phyloP scores from a whole-genome alignment of 2,329 filamentous ascomycete genomes.

The Penicillium sclerotigenum region DNA sequence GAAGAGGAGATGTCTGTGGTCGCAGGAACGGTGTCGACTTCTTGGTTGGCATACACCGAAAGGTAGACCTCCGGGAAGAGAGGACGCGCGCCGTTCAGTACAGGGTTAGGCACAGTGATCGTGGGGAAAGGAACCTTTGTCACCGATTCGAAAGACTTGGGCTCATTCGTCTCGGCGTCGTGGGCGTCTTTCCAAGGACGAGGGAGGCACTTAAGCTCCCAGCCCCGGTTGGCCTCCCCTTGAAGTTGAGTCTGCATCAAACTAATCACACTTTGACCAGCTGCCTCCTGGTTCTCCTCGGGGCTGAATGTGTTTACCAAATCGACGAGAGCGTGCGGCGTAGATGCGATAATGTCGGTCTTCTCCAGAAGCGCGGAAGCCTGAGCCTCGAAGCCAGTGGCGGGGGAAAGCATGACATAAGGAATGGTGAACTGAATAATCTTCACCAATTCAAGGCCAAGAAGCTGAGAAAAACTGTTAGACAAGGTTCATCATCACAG shows the following conservation, averaged over 20 bases:
- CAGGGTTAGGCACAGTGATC: constrained; percentile 70
- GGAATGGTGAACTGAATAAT: constrained; percentile 93
- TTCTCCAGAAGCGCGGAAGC: constrained; percentile 81
- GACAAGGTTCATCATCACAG: background rate
- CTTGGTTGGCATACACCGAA: constrained; percentile 85
- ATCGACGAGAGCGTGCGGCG: constrained; percentile 78
- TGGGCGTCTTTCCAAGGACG: constrained; percentile 49
- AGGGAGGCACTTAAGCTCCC: constrained; percentile 67
- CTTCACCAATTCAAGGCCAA: constrained; percentile 84
- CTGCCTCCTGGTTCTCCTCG: constrained; percentile 59
- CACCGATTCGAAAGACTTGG: constrained; percentile 58
- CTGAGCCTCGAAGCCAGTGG: constrained; percentile 66
- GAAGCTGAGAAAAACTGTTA: constrained; percentile 44
- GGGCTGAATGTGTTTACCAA: constrained; percentile 80
- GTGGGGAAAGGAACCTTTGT: constrained; percentile 73
- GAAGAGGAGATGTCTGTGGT: constrained; percentile 73
- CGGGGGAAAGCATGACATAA: constrained; percentile 75
- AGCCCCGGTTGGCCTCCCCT: constrained; percentile 68
- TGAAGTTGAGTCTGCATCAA: constrained; percentile 84
- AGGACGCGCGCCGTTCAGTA: constrained; percentile 69
- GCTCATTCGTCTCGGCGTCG: constrained; percentile 44
- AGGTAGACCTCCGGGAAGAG: constrained; percentile 92
- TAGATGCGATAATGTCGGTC: constrained; percentile 89
- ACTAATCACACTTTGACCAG: constrained; percentile 69
- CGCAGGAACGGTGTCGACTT: constrained; percentile 82